Evolutionary conservation across 768 basidiomycete genomes (phyloP), one percentile per base, ranked within the genome.

Genomic region (Crepidotus variabilis): DNA sequence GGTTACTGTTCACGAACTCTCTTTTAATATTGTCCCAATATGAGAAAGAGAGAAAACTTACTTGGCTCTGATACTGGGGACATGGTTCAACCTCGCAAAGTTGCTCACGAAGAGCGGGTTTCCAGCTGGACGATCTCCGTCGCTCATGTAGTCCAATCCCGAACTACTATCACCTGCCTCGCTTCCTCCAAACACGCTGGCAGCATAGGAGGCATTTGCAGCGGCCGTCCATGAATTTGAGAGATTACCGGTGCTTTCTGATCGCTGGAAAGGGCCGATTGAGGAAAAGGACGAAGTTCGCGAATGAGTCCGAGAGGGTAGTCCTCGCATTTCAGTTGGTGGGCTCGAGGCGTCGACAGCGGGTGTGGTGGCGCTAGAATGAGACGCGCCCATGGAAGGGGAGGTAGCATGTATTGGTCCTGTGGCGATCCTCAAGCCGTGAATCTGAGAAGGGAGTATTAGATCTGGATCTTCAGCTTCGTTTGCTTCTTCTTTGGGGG

Each of bases 71-170:
- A 92, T 71, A 21, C 87, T 91, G 20, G 90, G 90, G 33, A 81
- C 82, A 34, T 79, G 61, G 22, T 82, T 80, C 59, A 93, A 69
- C 54, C 80, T 79, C 32, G 88, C 82, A 69, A 93, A 95, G 65
- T 82, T 90, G 61, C 83, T 87, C 2, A 90, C 89, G 73, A 95
- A 95, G 6, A 93, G 72, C 13, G 91, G 92, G 60, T 85, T 81
- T 0, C 90, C 92, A 1, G 87, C 84, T 1, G 74, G 77, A 5
- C 90, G 78, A 60, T 90, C 88, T 8, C 78, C 81, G 56, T 69
- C 64, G 48, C 67, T 65, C 50, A 65, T 36, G 56, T 72, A 68
- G 61, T 64, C 65, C 39, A 43, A 43, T 43, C 39, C 39, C 39
- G 39, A 43, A 52, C 61, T 64, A 24, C 62, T 65, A 51, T 69